Percentiles rank a stretch among this genome's conserved stretches.
phyloP scores from a whole-genome alignment of 1,284 basidiomycete species.

The Chondrostereum purpureum region DNA sequence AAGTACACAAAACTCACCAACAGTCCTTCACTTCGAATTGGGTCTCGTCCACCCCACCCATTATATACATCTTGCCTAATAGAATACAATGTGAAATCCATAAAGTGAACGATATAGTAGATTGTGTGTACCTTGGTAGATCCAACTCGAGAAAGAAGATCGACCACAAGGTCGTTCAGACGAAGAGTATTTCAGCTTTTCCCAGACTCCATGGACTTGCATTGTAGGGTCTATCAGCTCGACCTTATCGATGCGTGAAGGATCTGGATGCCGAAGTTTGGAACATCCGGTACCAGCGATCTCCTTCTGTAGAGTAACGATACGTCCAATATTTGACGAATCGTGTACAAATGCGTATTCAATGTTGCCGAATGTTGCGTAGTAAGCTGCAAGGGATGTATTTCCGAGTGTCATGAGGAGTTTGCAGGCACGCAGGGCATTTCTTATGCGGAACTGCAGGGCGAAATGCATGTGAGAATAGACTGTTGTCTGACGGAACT shows the following conservation, averaged over 20 bases:
- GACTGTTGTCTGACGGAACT: not conserved
- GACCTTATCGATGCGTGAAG: constrained; percentile 2
- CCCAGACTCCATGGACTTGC: constrained; percentile 5
- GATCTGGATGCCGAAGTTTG: constrained; percentile 4
- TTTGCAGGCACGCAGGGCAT: not conserved
- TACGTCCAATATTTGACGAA: not conserved
- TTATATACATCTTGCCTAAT: constrained; percentile 3
- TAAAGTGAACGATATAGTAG: no score
- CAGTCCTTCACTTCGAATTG: constrained; percentile 3
- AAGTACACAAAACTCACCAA: not conserved
- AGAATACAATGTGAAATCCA: no score
- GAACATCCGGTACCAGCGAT: not conserved
- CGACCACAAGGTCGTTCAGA: not conserved
- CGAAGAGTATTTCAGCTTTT: constrained; percentile 1
- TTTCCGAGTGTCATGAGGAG: not conserved
- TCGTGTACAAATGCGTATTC: not conserved
- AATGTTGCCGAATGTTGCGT: not conserved
- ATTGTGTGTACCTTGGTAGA: no score
- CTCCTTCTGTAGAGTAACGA: no score
- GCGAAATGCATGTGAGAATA: not conserved
- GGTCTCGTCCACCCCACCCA: not conserved
- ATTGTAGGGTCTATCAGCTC: constrained; percentile 2
- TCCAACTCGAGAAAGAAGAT: constrained; percentile 4
- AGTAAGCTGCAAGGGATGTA: not conserved
- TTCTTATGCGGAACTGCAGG: not conserved